These are phyloP conservation scores for Millerozyma acaciae DNA, from an alignment of 805 yeast genomes.

Conservation along the genomic window DNA sequence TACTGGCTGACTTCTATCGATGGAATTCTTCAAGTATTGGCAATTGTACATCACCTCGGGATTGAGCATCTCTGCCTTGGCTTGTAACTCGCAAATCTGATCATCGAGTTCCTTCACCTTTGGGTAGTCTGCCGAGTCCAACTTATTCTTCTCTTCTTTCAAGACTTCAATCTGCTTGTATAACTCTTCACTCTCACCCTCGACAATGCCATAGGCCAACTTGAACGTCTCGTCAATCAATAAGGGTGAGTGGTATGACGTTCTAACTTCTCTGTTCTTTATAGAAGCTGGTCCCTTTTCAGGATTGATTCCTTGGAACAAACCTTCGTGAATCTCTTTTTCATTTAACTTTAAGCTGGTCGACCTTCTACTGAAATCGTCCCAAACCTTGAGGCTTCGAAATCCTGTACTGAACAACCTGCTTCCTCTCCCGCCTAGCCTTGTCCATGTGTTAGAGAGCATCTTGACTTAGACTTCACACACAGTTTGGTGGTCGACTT, in stretches of 20 bases:
- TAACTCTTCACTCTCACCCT: slow-evolving; percentile 41
- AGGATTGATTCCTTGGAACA: slow-evolving; percentile 22
- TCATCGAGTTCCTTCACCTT: slow-evolving; percentile 9
- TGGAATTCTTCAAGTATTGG: slow-evolving; percentile 37
- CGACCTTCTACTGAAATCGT: slow-evolving; percentile 28
- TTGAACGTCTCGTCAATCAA: slow-evolving; percentile 72
- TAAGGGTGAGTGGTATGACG: slow-evolving; percentile 62
- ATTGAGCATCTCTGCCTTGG: slow-evolving; percentile 66
- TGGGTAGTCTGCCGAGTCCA: slow-evolving; percentile 12
- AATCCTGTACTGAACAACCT: neutral
- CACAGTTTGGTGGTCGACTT: no score
- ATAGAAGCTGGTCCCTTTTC: slow-evolving; percentile 52
- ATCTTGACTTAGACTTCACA: no score
- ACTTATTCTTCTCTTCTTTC: slow-evolving; percentile 21
- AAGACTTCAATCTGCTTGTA: slow-evolving; percentile 39
- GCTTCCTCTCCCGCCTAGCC: neutral
- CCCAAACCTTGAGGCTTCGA: slow-evolving; percentile 23
- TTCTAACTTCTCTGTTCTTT: slow-evolving; percentile 37
- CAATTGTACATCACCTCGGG: slow-evolving; percentile 83
- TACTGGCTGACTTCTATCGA: slow-evolving; percentile 76
- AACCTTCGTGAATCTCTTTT: slow-evolving; percentile 15
- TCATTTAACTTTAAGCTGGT: slow-evolving; percentile 22
- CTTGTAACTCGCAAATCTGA: slow-evolving; percentile 29
- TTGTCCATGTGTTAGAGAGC: no score
- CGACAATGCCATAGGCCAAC: slow-evolving; percentile 57